phyloP scores from a whole-genome alignment of 768 basidiomycete species.

The Paxillus rubicundulus region DNA sequence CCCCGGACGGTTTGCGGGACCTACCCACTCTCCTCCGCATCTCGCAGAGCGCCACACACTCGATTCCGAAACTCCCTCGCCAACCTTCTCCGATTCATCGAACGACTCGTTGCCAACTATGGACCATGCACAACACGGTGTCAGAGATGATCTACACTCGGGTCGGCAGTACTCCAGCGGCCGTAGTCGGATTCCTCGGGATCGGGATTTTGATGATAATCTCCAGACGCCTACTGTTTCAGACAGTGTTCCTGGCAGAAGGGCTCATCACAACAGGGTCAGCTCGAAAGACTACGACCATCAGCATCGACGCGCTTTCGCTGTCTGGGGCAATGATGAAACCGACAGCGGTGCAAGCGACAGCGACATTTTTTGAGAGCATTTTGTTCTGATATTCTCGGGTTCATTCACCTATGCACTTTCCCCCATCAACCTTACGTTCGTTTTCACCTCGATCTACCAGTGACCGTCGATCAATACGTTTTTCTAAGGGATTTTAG shows the following conservation, averaged over 20 bases:
- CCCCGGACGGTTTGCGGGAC: slow-evolving; percentile 56
- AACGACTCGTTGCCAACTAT: slow-evolving; percentile 33
- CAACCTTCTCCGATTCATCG: slow-evolving; percentile 41
- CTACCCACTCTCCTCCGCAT: slow-evolving; percentile 47
- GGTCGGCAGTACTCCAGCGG: slow-evolving; percentile 36
- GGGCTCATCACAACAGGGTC: slow-evolving; percentile 8
- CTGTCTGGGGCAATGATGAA: slow-evolving; percentile 86
- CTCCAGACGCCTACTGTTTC: slow-evolving; percentile 61
- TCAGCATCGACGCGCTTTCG: slow-evolving; percentile 58
- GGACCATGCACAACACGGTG: slow-evolving; percentile 43
- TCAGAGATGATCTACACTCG: slow-evolving; percentile 52
- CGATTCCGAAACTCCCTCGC: slow-evolving; percentile 28
- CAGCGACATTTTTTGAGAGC: slow-evolving; percentile 44
- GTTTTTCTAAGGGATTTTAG: background rate
- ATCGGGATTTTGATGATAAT: slow-evolving; percentile 57
- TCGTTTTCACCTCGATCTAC: slow-evolving; percentile 5
- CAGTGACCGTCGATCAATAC: background rate
- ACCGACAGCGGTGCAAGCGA: slow-evolving; percentile 84
- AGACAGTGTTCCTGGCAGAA: slow-evolving; percentile 23
- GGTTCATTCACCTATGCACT: too few species aligned
- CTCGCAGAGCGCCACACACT: slow-evolving; percentile 31
- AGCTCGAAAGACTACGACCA: slow-evolving; percentile 22
- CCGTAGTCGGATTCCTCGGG: slow-evolving; percentile 58
- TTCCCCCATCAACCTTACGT: background rate
- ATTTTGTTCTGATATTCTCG: background rate